Evolutionary conservation across 768 basidiomycete genomes (phyloP).

Genomic region (Lentinula lateritia): DNA sequence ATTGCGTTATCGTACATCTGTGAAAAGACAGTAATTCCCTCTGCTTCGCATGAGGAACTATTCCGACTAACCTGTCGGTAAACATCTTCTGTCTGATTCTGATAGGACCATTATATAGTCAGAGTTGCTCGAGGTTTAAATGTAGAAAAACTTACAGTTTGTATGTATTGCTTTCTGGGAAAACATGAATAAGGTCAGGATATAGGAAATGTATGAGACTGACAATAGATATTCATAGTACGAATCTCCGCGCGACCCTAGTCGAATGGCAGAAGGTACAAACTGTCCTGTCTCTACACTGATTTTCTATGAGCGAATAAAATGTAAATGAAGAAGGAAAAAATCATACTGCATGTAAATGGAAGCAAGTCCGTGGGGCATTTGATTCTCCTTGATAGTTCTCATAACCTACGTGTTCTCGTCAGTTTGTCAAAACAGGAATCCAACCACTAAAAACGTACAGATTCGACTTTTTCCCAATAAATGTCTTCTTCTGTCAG

Average conservation of each 20-base stretch:
- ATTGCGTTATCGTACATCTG: slow-evolving; percentile 92
- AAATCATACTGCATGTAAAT: slow-evolving; percentile 75
- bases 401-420: slow-evolving; percentile 48
- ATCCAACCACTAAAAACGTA: slow-evolving; percentile 19
- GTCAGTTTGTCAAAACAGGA: not conserved
- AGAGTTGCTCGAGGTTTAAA: not conserved
- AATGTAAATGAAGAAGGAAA: slow-evolving; percentile 4
- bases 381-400: slow-evolving; percentile 54
- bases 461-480: slow-evolving; percentile 78
- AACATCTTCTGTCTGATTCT: slow-evolving; percentile 70
- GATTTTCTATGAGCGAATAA: not conserved
- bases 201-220: slow-evolving; percentile 14
- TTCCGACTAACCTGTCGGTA: slow-evolving; percentile 61
- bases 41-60: not conserved
- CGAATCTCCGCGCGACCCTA: slow-evolving; percentile 90
- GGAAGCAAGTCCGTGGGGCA: slow-evolving; percentile 72
- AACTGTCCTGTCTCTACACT: slow-evolving; percentile 35
- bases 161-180: slow-evolving; percentile 71
- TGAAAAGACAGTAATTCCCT: not conserved
- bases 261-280: slow-evolving; percentile 67
- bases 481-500: slow-evolving; percentile 74
- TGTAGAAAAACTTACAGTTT: slow-evolving; percentile 48
- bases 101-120: not conserved
- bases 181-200: not conserved
- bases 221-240: slow-evolving; percentile 90